Base-by-base conservation (phyloP, 495 filamentous ascomycete genomes). In the Hyaloscypha bicolor region DNA sequence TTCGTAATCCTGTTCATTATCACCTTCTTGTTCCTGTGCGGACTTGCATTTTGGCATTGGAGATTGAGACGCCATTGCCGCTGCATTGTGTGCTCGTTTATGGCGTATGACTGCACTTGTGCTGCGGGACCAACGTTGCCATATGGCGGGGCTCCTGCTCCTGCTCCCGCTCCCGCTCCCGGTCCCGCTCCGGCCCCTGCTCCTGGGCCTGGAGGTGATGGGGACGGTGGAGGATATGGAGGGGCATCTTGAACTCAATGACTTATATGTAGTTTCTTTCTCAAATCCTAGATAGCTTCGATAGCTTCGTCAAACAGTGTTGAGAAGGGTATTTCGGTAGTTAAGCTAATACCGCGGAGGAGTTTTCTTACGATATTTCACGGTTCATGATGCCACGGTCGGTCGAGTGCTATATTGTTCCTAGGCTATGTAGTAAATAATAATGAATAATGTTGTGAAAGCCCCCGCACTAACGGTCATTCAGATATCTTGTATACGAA, bases 1-100 rank as follows among this genome's bases (percentile, higher is more conserved):
- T 68, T 68, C 61, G 19, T 68, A 14, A 52, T 68, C n/a, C 58
- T 68, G 31, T 68, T 68, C 48, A 64, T 68, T 16, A 58, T 68
- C 53, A 9, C 37, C 25, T 60, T 68, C 4, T 55, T 58, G 4
- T 21, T 59, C n/a, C 31, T 62, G 3, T 3, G 55, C 32, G 57
- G 65, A 22, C 9, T 35, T 4, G 53, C 29, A 25, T n/a, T 52
- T 0, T 56, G 14, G 35, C 37, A 62, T 25, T 60, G 61, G 53
- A 63, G 66, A 52, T 60, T 51, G 22, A 64, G 60, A 42, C 48
- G 30, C 11, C 37, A 45, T 14, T 68, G 65, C 39, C 35, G 57
- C 9, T 67, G 65, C 25, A 11, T 12, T 9, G 25, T n/a, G 6
- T 67, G 65, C 29, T 12, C 52, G 31, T 11, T 35, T 29, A 21